Evolutionary conservation across 1,284 basidiomycete species (phyloP), one percentile per base, ranked within the genome.

Genomic region (Anthracocystis setariae): DNA sequence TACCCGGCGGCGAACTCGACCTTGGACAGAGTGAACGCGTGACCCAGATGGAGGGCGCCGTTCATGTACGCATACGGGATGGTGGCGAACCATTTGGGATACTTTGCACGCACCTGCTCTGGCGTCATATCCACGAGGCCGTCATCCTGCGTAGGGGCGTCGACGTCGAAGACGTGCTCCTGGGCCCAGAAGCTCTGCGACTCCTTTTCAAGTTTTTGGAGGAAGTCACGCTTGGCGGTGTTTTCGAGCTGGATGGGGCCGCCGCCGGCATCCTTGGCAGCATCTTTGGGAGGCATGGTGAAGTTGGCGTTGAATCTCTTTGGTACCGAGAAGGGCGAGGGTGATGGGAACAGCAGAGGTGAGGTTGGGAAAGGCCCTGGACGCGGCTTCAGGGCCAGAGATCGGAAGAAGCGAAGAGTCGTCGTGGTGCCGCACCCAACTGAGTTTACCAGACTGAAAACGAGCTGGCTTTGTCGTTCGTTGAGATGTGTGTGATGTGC

Each of bases 11-110:
- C 90, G 79, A 98, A 99, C 84, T 99, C 96, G 83, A 98, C 91
- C 86, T 99, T 99, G 66, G 93, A 94, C 84, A 98, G 92, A 40
- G 94, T 95, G 85, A 99, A 99, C 0, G 92, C 95, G 85, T 99
- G 96, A 40, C 96, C 96, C 33, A 98, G 87, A 84, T 99, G 96
- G 75, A 98, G 87, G 70, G 91, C 92, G 48, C 96, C 96, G 83
- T 99, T 99, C 93, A 98, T 98, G 87, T 99, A 99, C 2, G 82
- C 77, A 57, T 80, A 83, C 25, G 95, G 93, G 84, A 92, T 94
- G 84, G 90, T 97, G 57, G 94, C 94, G 80, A 98, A 92, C 93
- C 93, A 98, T 85, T 97, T 98, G 33, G 94, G 94, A 83, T 89
- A 89, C 85, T 90, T 90, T 62, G 84, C 83, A 58, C 86, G 84